Evolutionary conservation across 106 monocot genomes (phyloP).

Genomic region (Alisma plantagoaquatica): DNA sequence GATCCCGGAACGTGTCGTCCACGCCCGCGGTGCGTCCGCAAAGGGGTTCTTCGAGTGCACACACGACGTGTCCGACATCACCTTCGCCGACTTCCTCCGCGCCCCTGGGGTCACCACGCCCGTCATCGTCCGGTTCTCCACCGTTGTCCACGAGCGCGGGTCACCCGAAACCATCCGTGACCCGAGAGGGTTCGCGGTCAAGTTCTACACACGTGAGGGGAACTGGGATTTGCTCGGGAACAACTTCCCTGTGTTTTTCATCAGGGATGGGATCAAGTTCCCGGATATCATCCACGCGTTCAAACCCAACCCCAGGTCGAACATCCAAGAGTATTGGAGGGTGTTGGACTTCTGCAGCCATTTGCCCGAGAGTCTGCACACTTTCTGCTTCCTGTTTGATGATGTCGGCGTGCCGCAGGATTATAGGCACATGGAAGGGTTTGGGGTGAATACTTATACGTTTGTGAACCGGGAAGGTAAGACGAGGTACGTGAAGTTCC

Average conservation of each 20-base stretch:
- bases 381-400: conserved; percentile 94
- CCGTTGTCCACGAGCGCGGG: conserved; percentile 70
- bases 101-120: conserved; percentile 67
- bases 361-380: conserved; percentile 77
- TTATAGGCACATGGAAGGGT: conserved; percentile 90
- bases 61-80: conserved; percentile 53
- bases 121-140: conserved; percentile 65
- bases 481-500: conserved; percentile 66
- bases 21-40: conserved; percentile 70
- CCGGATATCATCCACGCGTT: conserved; percentile 89
- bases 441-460: conserved; percentile 87
- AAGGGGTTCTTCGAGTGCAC: conserved; percentile 81
- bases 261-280: conserved; percentile 80
- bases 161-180: conserved; percentile 73
- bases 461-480: conserved; percentile 60
- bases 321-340: conserved; percentile 88
- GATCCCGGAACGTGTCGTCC: conserved; percentile 69
- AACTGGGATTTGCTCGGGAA: conserved; percentile 85
- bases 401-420: conserved; percentile 71
- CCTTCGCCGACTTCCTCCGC: conserved; percentile 70
- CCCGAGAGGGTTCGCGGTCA: conserved; percentile 68
- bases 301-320: conserved; percentile 78
- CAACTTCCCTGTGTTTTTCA: conserved; percentile 92
- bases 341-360: conserved; percentile 80
- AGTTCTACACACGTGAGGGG: conserved; percentile 82